Evolutionary conservation across 2,329 filamentous ascomycete species (phyloP).

Genomic region (Tothia fuscella): DNA sequence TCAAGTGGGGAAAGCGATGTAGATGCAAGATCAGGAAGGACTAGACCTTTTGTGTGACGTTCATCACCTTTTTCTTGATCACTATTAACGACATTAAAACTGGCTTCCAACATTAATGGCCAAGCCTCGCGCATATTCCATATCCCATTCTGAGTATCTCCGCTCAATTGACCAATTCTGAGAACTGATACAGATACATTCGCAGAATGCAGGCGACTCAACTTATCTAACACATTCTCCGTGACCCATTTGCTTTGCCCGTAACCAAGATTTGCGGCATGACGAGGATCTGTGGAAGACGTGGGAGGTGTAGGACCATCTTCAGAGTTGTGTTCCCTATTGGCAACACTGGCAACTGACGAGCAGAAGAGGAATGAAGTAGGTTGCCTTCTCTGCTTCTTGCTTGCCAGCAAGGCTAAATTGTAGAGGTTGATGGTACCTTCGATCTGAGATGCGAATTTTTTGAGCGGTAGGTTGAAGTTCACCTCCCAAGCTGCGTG

Average conservation of each 20-base stretch:
- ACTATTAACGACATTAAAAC: conserved; percentile 32
- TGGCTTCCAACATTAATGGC: conserved; percentile 38
- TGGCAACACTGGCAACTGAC: neutral
- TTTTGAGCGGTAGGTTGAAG: conserved; percentile 41
- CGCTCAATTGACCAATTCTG: conserved; percentile 35
- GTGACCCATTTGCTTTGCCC: conserved; percentile 34
- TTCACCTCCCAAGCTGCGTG: conserved; percentile 46
- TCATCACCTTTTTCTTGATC: conserved; percentile 34
- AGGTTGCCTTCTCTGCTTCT: neutral
- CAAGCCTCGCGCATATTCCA: conserved; percentile 41
- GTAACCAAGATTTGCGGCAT: conserved; percentile 9
- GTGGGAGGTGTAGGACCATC: neutral
- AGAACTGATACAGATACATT: conserved; percentile 19
- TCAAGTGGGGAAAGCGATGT: too few relatives aligned
- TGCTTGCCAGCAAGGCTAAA: neutral
- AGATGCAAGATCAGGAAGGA: too few relatives aligned
- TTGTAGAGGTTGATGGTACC: conserved; percentile 14
- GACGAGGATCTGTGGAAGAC: neutral
- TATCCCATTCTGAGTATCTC: conserved; percentile 33
- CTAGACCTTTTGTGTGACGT: too few relatives aligned
- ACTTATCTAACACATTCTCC: conserved; percentile 32
- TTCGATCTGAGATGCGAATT: conserved; percentile 36
- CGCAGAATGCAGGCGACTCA: conserved; percentile 20
- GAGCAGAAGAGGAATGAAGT: conserved; percentile 8
- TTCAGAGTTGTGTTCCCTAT: neutral